phyloP scores from a whole-genome alignment of 192 early-diverging fungal species.

The Backusella circina region DNA sequence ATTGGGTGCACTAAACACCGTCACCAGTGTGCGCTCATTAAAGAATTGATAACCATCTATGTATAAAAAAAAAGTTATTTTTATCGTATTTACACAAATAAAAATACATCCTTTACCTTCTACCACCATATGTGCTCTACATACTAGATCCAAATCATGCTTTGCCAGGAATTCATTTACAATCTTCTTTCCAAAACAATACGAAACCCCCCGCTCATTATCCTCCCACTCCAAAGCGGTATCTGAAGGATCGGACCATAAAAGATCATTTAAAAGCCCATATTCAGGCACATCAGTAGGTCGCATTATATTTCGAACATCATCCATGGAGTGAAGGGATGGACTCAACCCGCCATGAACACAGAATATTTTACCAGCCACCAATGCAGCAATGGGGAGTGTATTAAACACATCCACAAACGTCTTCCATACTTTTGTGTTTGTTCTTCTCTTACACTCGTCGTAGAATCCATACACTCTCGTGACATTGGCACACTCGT shows the following conservation, averaged over 20 bases:
- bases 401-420: slow-evolving; percentile 93
- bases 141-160: slow-evolving; percentile 92
- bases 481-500: slow-evolving; percentile 92
- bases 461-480: slow-evolving; percentile 96
- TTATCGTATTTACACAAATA: no score
- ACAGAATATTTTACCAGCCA: slow-evolving; percentile 93
- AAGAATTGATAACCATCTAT: slow-evolving; percentile 99
- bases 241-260: slow-evolving; percentile 93
- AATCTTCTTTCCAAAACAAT: slow-evolving; percentile 85
- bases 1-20: slow-evolving; percentile 90
- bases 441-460: slow-evolving; percentile 90
- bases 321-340: slow-evolving; percentile 76
- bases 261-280: slow-evolving; percentile 86
- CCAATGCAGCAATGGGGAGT: slow-evolving; percentile 87
- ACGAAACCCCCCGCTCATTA: slow-evolving; percentile 95
- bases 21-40: slow-evolving; percentile 91
- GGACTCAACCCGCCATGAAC: slow-evolving; percentile 93
- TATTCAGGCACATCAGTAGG: slow-evolving; percentile 92
- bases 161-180: slow-evolving; percentile 79
- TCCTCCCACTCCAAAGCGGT: slow-evolving; percentile 80
- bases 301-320: slow-evolving; percentile 73
- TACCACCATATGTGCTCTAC: slow-evolving; percentile 92
- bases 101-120: background rate
- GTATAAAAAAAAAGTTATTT: no score
- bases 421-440: slow-evolving; percentile 84